These are phyloP conservation scores for Diaporthe sp. DNA, from an alignment of 2,329 filamentous ascomycete genomes.

Conservation along the genomic window DNA sequence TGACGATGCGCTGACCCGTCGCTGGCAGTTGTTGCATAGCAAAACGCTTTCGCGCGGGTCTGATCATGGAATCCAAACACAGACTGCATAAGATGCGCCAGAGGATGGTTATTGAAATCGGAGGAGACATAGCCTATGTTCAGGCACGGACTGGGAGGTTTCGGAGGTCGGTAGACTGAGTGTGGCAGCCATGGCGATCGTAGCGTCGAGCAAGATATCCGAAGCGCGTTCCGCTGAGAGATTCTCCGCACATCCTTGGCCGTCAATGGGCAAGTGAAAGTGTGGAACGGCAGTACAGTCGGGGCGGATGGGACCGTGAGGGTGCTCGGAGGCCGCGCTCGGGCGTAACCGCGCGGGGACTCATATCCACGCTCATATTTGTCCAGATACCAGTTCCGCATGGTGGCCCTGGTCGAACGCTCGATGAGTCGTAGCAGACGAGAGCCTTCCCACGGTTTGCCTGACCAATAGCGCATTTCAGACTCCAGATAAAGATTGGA, in stretches of 20 bases:
- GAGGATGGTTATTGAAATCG: slow-evolving; percentile 98
- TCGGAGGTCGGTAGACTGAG: slow-evolving; percentile 86
- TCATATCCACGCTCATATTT: slow-evolving; percentile 74
- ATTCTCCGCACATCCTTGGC: slow-evolving; percentile 94
- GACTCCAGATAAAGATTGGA: slow-evolving; percentile 52
- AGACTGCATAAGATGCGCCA: slow-evolving; percentile 98
- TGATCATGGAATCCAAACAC: slow-evolving; percentile 93
- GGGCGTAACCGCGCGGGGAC: slow-evolving; percentile 71
- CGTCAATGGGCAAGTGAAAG: slow-evolving; percentile 93
- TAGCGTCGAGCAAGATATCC: slow-evolving; percentile 92
- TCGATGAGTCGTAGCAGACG: slow-evolving; percentile 87
- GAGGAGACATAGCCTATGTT: slow-evolving; percentile 97
- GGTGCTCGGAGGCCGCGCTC: slow-evolving; percentile 79
- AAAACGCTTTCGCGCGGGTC: slow-evolving; percentile 83
- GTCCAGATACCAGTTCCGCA: slow-evolving; percentile 91
- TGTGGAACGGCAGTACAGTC: slow-evolving; percentile 96
- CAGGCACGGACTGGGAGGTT: slow-evolving; percentile 84
- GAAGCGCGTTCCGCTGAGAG: slow-evolving; percentile 91
- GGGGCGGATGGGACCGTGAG: slow-evolving; percentile 88
- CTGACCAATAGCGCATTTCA: slow-evolving; percentile 72
- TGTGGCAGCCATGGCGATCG: slow-evolving; percentile 86
- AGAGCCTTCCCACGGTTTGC: slow-evolving; percentile 88
- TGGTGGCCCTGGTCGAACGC: slow-evolving; percentile 80
- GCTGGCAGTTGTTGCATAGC: slow-evolving; percentile 94
- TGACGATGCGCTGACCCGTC: slow-evolving; percentile 90